Conservation (phyloP, 768 basidiomycete species). For the Trametes maxima region DNA sequence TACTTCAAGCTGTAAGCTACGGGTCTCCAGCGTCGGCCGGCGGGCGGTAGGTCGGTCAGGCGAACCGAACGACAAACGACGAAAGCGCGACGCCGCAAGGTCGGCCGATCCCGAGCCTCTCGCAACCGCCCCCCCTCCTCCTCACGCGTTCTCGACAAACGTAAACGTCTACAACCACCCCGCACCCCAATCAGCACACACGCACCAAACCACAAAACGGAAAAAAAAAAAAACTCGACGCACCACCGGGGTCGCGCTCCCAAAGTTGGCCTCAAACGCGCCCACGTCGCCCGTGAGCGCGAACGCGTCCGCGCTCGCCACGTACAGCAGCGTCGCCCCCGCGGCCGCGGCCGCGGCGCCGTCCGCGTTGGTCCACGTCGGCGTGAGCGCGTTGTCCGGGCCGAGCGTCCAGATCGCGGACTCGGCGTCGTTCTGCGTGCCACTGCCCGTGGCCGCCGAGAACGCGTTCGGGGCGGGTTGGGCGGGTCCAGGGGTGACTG, state of each 20-base stretch:
- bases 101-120: too few relatives aligned
- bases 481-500: slow-evolving; percentile 3
- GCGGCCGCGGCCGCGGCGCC: slow-evolving; percentile 8
- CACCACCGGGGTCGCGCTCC: neutral
- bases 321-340: slow-evolving; percentile 5
- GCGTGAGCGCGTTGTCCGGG: slow-evolving; percentile 6
- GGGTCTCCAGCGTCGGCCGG: too few relatives aligned
- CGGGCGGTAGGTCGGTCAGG: too few relatives aligned
- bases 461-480: slow-evolving; percentile 20
- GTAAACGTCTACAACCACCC: neutral
- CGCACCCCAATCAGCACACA: neutral
- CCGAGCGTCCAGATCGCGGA: slow-evolving; percentile 28
- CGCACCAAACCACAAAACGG: too few relatives aligned
- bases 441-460: slow-evolving; percentile 22
- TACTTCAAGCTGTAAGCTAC: too few relatives aligned
- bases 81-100: too few relatives aligned
- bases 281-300: slow-evolving; percentile 8
- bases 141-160: neutral
- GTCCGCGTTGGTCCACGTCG: slow-evolving; percentile 28
- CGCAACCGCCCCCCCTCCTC: too few relatives aligned
- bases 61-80: too few relatives aligned
- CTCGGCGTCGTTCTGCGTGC: slow-evolving; percentile 17
- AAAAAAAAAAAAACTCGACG: neutral
- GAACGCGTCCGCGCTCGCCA: neutral
- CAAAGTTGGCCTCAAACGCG: slow-evolving; percentile 2